Percentiles rank a stretch among this genome's conserved stretches.
Evolutionary conservation across 805 yeast species (phyloP).

Genomic region (Metschnikowia reukaufii): DNA sequence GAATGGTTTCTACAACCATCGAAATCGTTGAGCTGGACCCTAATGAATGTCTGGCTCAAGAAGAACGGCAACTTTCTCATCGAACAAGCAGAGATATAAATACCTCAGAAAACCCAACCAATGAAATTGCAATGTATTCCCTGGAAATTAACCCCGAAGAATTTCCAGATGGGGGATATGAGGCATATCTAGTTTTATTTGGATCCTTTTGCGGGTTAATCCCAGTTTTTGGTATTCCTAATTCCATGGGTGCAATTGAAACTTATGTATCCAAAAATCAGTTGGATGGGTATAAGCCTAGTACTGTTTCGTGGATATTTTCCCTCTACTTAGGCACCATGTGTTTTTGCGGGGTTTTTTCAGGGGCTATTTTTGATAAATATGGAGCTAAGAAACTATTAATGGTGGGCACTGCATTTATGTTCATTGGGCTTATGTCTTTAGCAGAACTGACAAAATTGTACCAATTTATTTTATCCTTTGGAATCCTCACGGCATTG

Average conservation of each 20-base stretch:
- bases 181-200: conserved; percentile 24
- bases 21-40: background rate
- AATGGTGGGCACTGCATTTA: conserved; percentile 36
- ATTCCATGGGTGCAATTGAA: conserved; percentile 24
- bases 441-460: conserved; percentile 45
- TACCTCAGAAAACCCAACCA: background rate
- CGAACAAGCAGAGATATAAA: background rate
- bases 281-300: conserved; percentile 11
- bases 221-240: conserved; percentile 24
- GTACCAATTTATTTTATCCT: conserved; percentile 53
- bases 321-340: conserved; percentile 21
- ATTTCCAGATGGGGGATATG: conserved; percentile 28
- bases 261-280: conserved; percentile 22
- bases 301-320: conserved; percentile 24
- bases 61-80: conserved; percentile 1
- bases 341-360: conserved; percentile 31
- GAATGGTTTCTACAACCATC: background rate
- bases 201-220: conserved; percentile 25
- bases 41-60: background rate
- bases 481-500: conserved; percentile 44
- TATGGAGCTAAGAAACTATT: conserved; percentile 43
- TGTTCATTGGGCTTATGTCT: conserved; percentile 42
- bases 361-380: conserved; percentile 48
- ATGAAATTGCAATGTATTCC: conserved; percentile 17
- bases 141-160: conserved; percentile 15